Evolutionary conservation across 2,329 filamentous ascomycete genomes (phyloP), one percentile per base, ranked within the genome.

Genomic region (Orbilia brochopaga): DNA sequence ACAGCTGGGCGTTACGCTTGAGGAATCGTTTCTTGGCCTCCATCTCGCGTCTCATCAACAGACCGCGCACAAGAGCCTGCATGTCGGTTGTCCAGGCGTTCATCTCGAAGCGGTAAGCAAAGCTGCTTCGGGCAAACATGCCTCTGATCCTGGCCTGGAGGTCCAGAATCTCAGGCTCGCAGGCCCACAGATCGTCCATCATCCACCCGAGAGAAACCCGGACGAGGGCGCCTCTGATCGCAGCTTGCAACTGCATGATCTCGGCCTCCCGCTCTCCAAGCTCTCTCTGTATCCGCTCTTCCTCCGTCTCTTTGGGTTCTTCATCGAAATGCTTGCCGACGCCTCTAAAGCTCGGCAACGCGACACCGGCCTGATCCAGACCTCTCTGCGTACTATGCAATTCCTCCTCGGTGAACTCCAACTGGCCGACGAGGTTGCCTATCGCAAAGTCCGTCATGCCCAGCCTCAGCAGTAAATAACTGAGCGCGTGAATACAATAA

Each of bases 351-450:
- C 91, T 96, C 42, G 94, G 94, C 92, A 99, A 97, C 77, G 86
- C 95, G 74, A 93, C 86, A 61, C 95, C 95, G 74, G 96, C 88
- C 80, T 94, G 96, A 82, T 99, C 94, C 51, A 99, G 86, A 52
- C 94, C 94, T 78, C 96, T 97, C 78, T 99, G 94, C 81, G 92
- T 96, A 73, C 92, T 91, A 80, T 99, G 94, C 27, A 99, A 84
- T 78, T 99, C 95, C 81, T 97, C 93, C 77, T 97, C 91, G 78
- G 97, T 94, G 77, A 99, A 99, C 78, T 97, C 90, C 2, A 99
- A 85, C 78, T 99, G 93, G 35, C 94, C 94, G 63, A 99, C 91
- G 48, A 99, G 83, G 77, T 99, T 99, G 15, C 93, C 94, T 77
- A 99, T 99, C 7, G 92, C 88, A 79, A 99, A 97, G 78, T 92